phyloP scores from a whole-genome alignment of 805 yeast species.

The Hanseniaspora thailandica region DNA sequence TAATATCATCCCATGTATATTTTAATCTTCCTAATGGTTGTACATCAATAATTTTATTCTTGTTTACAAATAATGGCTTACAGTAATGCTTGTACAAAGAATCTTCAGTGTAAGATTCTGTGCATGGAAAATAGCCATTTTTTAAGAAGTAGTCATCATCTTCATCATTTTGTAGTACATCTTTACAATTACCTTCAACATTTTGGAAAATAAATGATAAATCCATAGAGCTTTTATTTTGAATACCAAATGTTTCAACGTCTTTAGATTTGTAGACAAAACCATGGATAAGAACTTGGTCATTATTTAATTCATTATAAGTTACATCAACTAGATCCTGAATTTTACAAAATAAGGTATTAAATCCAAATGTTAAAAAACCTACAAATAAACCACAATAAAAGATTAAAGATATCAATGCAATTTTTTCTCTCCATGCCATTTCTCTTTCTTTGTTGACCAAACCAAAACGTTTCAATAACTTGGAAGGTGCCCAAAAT shows the following conservation, averaged over 20 bases:
- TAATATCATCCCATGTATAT: slow-evolving; percentile 75
- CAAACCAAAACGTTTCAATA: slow-evolving; percentile 64
- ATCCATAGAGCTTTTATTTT: slow-evolving; percentile 44
- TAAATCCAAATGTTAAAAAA: slow-evolving; percentile 80
- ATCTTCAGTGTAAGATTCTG: slow-evolving; percentile 26
- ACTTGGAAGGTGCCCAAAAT: slow-evolving; percentile 81
- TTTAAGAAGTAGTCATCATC: neutral
- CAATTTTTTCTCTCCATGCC: slow-evolving; percentile 97
- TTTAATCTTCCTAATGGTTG: slow-evolving; percentile 60
- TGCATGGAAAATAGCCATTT: slow-evolving; percentile 82
- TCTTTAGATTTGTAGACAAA: slow-evolving; percentile 75
- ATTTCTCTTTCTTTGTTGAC: slow-evolving; percentile 67
- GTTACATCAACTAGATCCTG: slow-evolving; percentile 22
- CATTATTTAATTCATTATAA: slow-evolving; percentile 32
- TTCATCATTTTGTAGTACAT: slow-evolving; percentile 54
- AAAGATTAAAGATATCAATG: slow-evolving; percentile 61
- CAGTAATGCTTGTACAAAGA: neutral
- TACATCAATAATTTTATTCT: slow-evolving; percentile 23
- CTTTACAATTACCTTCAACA: slow-evolving; percentile 82
- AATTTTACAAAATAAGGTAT: slow-evolving; percentile 59
- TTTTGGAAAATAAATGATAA: slow-evolving; percentile 79
- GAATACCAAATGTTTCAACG: slow-evolving; percentile 34
- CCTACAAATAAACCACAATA: slow-evolving; percentile 70
- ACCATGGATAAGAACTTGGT: slow-evolving; percentile 47
- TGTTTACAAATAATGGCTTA: neutral